Evolutionary conservation across 2,329 filamentous ascomycete species (phyloP).

Genomic region (Plectosphaerella cucumerina): DNA sequence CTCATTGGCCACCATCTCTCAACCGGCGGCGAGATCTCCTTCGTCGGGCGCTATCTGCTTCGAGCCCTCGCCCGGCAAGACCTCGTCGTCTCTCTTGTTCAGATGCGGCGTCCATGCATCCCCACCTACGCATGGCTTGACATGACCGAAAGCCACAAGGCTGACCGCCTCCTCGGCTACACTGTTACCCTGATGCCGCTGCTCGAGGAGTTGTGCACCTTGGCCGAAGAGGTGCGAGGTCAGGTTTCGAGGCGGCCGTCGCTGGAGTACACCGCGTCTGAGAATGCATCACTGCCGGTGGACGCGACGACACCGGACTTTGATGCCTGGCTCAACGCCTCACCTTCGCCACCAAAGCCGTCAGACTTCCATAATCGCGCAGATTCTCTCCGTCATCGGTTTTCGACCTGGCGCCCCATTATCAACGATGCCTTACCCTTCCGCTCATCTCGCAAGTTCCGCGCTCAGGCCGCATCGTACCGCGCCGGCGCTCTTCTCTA

Average conservation of each 20-base stretch:
- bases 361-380: slow-evolving; percentile 10
- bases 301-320: background rate
- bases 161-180: slow-evolving; percentile 25
- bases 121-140: slow-evolving; percentile 21
- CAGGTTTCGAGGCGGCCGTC: background rate
- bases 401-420: slow-evolving; percentile 19
- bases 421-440: slow-evolving; percentile 16
- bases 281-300: background rate
- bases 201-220: slow-evolving; percentile 18
- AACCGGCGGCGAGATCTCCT: slow-evolving; percentile 16
- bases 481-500: slow-evolving; percentile 20
- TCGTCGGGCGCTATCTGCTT: slow-evolving; percentile 24
- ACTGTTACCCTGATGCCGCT: slow-evolving; percentile 23
- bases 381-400: slow-evolving; percentile 12
- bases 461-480: slow-evolving; percentile 21
- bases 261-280: background rate
- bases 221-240: slow-evolving; percentile 22
- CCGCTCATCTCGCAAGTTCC: slow-evolving; percentile 18
- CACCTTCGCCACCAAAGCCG: background rate
- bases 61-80: slow-evolving; percentile 25
- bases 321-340: background rate
- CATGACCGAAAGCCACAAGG: slow-evolving; percentile 11
- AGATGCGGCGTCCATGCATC: slow-evolving; percentile 16
- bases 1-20: slow-evolving; percentile 19
- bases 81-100: slow-evolving; percentile 21